Evolutionary conservation across 116 monocot species (phyloP), one percentile per base, ranked within the genome.

Genomic region (Phalaenopsis hybrid): DNA sequence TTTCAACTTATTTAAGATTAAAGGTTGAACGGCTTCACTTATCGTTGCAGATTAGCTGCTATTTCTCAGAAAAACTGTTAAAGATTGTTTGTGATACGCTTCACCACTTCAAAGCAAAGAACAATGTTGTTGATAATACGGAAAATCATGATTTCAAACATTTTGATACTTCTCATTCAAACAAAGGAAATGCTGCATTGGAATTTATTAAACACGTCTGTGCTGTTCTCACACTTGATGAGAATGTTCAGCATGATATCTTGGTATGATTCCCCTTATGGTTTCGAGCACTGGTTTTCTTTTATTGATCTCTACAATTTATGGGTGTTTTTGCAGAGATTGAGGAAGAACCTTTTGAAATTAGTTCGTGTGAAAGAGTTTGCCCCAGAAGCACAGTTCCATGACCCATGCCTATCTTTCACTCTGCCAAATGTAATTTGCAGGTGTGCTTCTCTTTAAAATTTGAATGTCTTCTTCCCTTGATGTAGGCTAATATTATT

Each of bases 191-290:
- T 86, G 85, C 89, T 76, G 91, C 97, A 49, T 80, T 97, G 78
- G 93, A 97, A 74, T 97, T 97, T 80, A 93, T 97, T 72, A 97
- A 97, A 73, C 92, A 92, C 87, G 89, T 97, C 74, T 97, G 94
- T 82, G 91, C 96, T 50, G 96, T 94, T 63, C 92, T 97, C 67
- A 83, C 90, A 81, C 96, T 97, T 78, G 96, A 97, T 63, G 81
- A 91, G 75, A 86, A 87, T 78, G 92, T 94, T 78, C 88, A 94
- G 77, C 91, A 92, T 80, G 96, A 97, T 89, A 86, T 97, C 85
- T 85, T 91, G 85, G 94, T 92, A 85, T 68, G 61, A 65, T 25
- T 55, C 55, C 51, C 55, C 55, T 15, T 55, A 15, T 75, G 0
- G 34, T 34, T 12, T 55, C 16, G 61, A 63, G 9, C 17, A 16